Conservation (phyloP, 2,329 filamentous ascomycete species). For the Dactylellina leptospora region DNA sequence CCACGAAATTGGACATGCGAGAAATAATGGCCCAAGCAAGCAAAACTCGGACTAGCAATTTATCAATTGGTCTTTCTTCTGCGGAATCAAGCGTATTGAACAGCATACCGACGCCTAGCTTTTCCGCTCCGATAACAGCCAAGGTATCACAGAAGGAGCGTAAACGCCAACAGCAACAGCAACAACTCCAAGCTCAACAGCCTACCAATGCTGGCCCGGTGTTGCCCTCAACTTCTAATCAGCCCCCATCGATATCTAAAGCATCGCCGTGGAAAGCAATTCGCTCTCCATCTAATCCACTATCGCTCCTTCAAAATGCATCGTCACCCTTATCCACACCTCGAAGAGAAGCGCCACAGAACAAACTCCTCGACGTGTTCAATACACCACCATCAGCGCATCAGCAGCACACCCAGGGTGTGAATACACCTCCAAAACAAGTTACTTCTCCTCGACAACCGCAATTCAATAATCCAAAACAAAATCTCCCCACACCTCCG, state of each 20-base stretch:
- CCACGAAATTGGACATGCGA: slow-evolving; percentile 75
- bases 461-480: slow-evolving; percentile 13
- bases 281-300: slow-evolving; percentile 41
- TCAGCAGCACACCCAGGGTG: not conserved
- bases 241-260: slow-evolving; percentile 13
- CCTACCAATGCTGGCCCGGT: not conserved
- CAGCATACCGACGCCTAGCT: slow-evolving; percentile 57
- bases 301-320: slow-evolving; percentile 27
- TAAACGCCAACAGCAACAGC: slow-evolving; percentile 79
- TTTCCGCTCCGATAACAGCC: slow-evolving; percentile 56
- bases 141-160: slow-evolving; percentile 92
- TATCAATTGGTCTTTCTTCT: slow-evolving; percentile 66
- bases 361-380: slow-evolving; percentile 14
- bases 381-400: slow-evolving; percentile 15
- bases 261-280: slow-evolving; percentile 44
- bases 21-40: slow-evolving; percentile 76
- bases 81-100: slow-evolving; percentile 58
- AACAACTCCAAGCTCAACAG: slow-evolving; percentile 59
- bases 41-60: slow-evolving; percentile 64
- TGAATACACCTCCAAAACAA: slow-evolving; percentile 34
- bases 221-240: slow-evolving; percentile 16
- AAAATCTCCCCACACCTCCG: slow-evolving; percentile 22
- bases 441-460: slow-evolving; percentile 22
- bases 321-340: slow-evolving; percentile 31
- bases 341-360: slow-evolving; percentile 6